Evolutionary conservation across 139 green algal genomes (phyloP).

Genomic region (Chlorella sp.): DNA sequence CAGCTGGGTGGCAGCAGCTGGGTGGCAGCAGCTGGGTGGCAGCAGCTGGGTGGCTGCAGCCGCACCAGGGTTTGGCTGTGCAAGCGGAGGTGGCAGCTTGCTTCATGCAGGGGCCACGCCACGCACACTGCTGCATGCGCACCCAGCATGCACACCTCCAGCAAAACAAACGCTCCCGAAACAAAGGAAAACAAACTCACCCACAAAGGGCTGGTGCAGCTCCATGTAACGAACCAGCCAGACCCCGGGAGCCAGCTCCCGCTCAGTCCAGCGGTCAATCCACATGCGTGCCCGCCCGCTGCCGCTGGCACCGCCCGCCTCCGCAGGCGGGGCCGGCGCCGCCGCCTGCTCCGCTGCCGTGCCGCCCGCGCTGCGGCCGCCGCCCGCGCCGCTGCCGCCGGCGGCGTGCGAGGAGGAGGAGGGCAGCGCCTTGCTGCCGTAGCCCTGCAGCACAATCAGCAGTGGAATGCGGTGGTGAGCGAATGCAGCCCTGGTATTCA

Average conservation of each 20-base stretch:
- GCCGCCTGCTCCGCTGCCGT: neutral
- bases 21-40: neutral
- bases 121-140: neutral
- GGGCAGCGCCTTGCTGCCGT: neutral
- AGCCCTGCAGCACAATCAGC: neutral
- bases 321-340: neutral
- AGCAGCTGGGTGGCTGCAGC: neutral
- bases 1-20: too few relatives aligned
- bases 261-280: constrained; percentile 28
- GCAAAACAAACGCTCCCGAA: neutral
- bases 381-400: neutral
- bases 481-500: too few relatives aligned
- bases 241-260: constrained; percentile 24
- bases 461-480: too few relatives aligned
- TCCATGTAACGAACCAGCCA: constrained; percentile 41
- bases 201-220: constrained; percentile 38
- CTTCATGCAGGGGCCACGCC: neutral
- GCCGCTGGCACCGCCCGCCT: neutral
- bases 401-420: too few relatives aligned
- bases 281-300: neutral
- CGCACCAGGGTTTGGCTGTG: neutral
- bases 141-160: neutral
- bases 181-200: neutral
- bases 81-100: neutral
- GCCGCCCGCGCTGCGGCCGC: neutral